phyloP scores from a whole-genome alignment of 1,284 basidiomycete genomes.

The Ustilago crameri region DNA sequence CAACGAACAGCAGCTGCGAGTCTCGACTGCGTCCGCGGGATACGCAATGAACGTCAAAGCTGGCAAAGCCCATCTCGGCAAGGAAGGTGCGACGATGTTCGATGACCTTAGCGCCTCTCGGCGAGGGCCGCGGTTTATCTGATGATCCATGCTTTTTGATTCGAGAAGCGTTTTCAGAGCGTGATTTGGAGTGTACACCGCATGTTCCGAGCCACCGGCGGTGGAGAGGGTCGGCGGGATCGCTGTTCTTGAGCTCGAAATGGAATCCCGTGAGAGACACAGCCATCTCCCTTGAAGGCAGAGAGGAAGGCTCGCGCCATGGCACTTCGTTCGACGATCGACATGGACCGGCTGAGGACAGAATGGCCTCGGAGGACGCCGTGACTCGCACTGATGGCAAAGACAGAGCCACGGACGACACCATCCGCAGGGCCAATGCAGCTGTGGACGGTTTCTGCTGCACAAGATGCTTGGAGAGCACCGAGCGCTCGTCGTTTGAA shows the following conservation, averaged over 20 bases:
- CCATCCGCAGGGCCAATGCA: conserved; percentile 20
- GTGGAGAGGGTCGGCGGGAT: conserved; percentile 50
- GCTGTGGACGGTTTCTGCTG: conserved; percentile 29
- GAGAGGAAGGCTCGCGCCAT: neutral
- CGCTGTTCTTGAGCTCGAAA: conserved; percentile 54
- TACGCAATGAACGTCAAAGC: conserved; percentile 38
- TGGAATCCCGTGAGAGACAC: conserved; percentile 35
- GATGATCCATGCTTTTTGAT: neutral
- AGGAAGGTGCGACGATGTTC: conserved; percentile 60
- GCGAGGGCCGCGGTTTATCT: neutral
- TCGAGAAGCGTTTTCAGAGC: conserved; percentile 1
- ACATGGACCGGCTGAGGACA: conserved; percentile 13
- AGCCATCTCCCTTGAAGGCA: conserved; percentile 26
- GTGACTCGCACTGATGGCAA: conserved; percentile 38
- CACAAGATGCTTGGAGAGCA: conserved; percentile 39
- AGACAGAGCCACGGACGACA: conserved; percentile 23
- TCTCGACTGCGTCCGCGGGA: conserved; percentile 9
- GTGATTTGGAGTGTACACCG: conserved; percentile 25
- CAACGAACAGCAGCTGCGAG: conserved; percentile 34
- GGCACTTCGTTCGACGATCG: neutral
- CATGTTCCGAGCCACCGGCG: conserved; percentile 64
- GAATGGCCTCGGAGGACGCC: conserved; percentile 29
- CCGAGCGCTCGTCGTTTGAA: conserved; percentile 14
- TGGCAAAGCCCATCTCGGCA: conserved; percentile 33
- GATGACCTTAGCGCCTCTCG: conserved; percentile 8